A percentile compares a stretch with the other conserved stretches of the same genome.
Conservation (phyloP, 768 basidiomycete genomes). For the Butyriboletus loyo region DNA sequence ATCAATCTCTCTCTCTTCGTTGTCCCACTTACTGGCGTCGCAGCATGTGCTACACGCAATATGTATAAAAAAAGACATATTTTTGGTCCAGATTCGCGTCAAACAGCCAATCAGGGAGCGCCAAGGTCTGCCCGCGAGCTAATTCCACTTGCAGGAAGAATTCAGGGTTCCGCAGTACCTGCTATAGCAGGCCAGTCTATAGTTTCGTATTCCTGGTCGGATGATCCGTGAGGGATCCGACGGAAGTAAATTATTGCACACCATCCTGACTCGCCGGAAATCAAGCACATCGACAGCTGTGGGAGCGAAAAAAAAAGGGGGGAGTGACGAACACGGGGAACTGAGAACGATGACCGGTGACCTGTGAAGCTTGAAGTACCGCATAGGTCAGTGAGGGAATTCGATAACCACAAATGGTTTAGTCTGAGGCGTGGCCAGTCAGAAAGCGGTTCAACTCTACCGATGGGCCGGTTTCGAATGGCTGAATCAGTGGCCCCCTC, state of each 20-base stretch:
- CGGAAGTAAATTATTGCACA: slow-evolving; percentile 1
- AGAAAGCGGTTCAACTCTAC: not conserved
- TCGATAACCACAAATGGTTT: slow-evolving; percentile 14
- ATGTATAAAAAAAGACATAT: not conserved
- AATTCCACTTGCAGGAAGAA: not conserved
- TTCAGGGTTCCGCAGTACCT: not conserved
- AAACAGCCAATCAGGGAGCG: not conserved
- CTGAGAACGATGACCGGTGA: not conserved
- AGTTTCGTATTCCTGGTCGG: not conserved
- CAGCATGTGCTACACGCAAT: not conserved
- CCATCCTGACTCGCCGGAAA: not conserved
- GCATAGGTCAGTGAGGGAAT: slow-evolving; percentile 3
- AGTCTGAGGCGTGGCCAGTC: slow-evolving; percentile 8
- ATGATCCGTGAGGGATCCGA: not conserved
- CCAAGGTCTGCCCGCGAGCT: not conserved
- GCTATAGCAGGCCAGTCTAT: not conserved
- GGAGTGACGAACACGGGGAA: slow-evolving; percentile 11
- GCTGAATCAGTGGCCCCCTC: not conserved
- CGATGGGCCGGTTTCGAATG: not conserved
- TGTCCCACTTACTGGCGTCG: not conserved
- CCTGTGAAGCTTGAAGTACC: too few relatives aligned
- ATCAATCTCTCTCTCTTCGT: too few relatives aligned
- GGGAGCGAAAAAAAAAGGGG: slow-evolving; percentile 16
- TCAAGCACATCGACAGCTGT: slow-evolving; percentile 8
- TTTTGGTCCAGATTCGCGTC: not conserved